A percentile compares a stretch with the other conserved stretches of the same genome.
These are phyloP conservation scores for Naganishia vaughanmartiniae DNA, from an alignment of 768 basidiomycete species.

Conservation along the genomic window DNA sequence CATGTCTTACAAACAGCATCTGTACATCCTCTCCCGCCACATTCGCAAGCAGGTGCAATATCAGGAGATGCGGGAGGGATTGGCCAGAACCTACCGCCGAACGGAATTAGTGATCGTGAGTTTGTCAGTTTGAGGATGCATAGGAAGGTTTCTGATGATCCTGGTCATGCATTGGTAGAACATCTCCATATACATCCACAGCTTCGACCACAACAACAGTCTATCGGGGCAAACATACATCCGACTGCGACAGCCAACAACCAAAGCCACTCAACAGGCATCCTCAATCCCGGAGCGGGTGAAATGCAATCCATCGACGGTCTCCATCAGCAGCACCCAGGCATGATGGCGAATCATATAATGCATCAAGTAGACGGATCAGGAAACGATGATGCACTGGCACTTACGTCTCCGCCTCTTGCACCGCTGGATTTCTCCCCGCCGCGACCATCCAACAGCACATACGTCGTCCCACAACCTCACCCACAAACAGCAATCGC, in stretches of 20 bases:
- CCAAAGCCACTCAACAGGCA: neutral
- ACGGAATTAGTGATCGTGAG: neutral
- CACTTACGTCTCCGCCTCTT: neutral
- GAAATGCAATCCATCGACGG: neutral
- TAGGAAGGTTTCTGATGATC: no score
- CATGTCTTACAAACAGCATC: constrained; percentile 6
- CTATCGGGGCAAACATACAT: neutral
- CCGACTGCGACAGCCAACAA: neutral
- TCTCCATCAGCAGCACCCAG: no score
- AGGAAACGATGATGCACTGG: no score
- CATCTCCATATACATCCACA: neutral
- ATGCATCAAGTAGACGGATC: no score
- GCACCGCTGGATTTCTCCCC: neutral
- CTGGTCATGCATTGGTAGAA: neutral
- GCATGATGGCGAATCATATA: no score
- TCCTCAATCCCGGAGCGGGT: neutral
- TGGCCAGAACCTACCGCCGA: neutral
- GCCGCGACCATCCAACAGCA: neutral
- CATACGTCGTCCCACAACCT: neutral
- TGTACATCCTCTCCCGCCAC: neutral
- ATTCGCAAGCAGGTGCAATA: neutral
- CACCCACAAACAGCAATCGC: neutral
- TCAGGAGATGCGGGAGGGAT: neutral
- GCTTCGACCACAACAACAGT: neutral
- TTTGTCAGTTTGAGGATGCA: neutral